Base-by-base conservation (phyloP, 441 rosid genomes). In the Syzygium malaccense region DNA sequence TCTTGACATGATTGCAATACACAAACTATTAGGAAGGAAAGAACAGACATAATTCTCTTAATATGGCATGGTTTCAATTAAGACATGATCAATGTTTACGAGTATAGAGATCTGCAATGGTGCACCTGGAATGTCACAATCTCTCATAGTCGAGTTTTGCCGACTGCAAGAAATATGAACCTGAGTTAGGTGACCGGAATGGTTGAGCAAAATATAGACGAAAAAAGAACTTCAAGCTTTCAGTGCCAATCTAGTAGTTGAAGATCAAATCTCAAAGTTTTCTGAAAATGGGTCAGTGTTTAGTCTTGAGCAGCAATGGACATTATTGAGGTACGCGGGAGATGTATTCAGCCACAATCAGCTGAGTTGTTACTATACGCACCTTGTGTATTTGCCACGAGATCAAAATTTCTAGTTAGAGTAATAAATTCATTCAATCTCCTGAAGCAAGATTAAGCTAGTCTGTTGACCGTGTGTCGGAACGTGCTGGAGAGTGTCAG, bases 121-220 rank as follows among this genome's bases (percentile, higher is more conserved):
- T 75, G 51, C 30, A 79, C 79, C 80, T 6, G 49, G n/a, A 85
- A 75, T 41, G 83, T 92, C 93, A 96, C 90, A 94, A 86, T 89
- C 98, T 93, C 93, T 96, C 97, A 14, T 96, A 96, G 88, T 94
- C 89, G 28, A 96, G 96, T 92, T 94, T 95, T 83, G 95, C 98
- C 0, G 96, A 96, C 98, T 96, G 97, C 95, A 91, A 58, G 8
- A 28, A 85, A 41, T 6, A 75, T 75, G 51, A 75, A 26, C 51
- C 30, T 41, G 18, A 75, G 83, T 75, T 75, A 75, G 83, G 83
- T 23, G 83, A 41, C 83, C 4, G 18, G n/a, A 75, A 75, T 41
- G n/a, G n/a, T 48, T 3, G 53, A 75, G n/a, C n/a, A 75, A 75
- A 28, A 85, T 11, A 75, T 75, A 12, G 30, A 41, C 4, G 8